These are phyloP conservation scores for Globisporangium radiosum DNA, from an alignment of 352 stramenopile genomes.

Conservation along the genomic window DNA sequence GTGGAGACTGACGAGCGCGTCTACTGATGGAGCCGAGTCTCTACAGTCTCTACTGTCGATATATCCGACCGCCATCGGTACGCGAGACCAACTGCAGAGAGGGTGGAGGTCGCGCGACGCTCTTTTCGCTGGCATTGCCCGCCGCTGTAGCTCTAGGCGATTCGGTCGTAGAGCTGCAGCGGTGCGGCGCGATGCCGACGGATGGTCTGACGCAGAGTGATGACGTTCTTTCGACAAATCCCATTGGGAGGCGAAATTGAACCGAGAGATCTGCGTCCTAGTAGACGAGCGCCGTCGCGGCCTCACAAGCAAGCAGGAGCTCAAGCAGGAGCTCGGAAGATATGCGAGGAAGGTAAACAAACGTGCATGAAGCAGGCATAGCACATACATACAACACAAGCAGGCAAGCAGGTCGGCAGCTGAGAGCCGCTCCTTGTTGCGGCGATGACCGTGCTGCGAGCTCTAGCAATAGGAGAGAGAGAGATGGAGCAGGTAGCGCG, in stretches of 20 bases:
- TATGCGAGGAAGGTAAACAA: background rate
- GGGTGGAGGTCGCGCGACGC: slow-evolving; percentile 13
- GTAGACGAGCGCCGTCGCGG: slow-evolving; percentile 10
- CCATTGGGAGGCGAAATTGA: slow-evolving; percentile 59
- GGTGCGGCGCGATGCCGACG: slow-evolving; percentile 3
- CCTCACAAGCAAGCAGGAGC: slow-evolving; percentile 7
- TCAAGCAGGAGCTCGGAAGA: background rate
- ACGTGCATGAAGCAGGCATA: background rate
- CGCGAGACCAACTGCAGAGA: background rate
- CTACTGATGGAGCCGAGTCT: slow-evolving; percentile 2
- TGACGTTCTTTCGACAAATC: slow-evolving; percentile 82
- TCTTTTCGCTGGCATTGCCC: slow-evolving; percentile 7
- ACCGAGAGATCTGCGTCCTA: slow-evolving; percentile 40
- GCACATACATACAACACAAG: too few species aligned
- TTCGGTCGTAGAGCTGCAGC: background rate
- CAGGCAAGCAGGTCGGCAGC: too few species aligned
- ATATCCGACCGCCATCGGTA: too few species aligned
- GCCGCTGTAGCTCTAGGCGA: background rate
- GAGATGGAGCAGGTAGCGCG: too few species aligned
- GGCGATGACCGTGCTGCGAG: too few species aligned
- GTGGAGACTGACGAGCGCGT: background rate
- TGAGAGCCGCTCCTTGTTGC: too few species aligned
- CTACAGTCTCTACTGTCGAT: too few species aligned
- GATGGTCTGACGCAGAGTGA: slow-evolving; percentile 34
- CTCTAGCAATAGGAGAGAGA: too few species aligned